These are phyloP conservation scores for Colletotrichum spaethianum DNA, from an alignment of 2,329 filamentous ascomycete species.

Conservation along the genomic window DNA sequence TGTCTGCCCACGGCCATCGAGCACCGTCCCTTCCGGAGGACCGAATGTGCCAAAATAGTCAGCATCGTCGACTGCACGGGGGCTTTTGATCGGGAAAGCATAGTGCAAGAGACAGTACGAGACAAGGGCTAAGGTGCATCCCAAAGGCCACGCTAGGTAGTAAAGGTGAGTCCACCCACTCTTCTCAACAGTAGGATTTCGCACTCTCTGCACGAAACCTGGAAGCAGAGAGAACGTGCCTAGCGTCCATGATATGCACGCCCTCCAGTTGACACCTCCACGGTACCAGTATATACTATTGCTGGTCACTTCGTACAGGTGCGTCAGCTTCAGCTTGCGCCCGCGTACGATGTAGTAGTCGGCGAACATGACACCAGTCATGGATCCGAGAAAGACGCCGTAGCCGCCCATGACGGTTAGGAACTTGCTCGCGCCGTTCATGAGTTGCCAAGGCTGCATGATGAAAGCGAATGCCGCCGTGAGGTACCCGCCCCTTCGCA, in stretches of 20 bases:
- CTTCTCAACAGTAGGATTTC: slow-evolving; percentile 36
- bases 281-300: slow-evolving; percentile 46
- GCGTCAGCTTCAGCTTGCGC: slow-evolving; percentile 53
- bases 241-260: slow-evolving; percentile 41
- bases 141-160: slow-evolving; percentile 46
- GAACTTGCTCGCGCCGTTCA: slow-evolving; percentile 46
- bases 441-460: slow-evolving; percentile 45
- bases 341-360: slow-evolving; percentile 53
- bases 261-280: slow-evolving; percentile 44
- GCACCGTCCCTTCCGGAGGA: slow-evolving; percentile 18
- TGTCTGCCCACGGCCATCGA: slow-evolving; percentile 6
- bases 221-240: slow-evolving; percentile 45
- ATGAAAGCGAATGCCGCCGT: slow-evolving; percentile 43
- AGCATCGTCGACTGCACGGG: slow-evolving; percentile 43
- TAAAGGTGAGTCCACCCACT: slow-evolving; percentile 48
- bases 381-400: slow-evolving; percentile 53
- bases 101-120: slow-evolving; percentile 43
- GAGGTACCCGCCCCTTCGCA: slow-evolving; percentile 42
- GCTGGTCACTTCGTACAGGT: slow-evolving; percentile 47
- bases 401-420: slow-evolving; percentile 49
- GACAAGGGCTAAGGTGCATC: slow-evolving; percentile 42
- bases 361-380: slow-evolving; percentile 54
- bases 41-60: slow-evolving; percentile 49
- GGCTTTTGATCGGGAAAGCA: slow-evolving; percentile 43
- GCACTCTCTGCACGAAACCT: slow-evolving; percentile 44